These are phyloP conservation scores for Albifimbria verrucaria DNA, from an alignment of 2,329 filamentous ascomycete species.

Conservation along the genomic window DNA sequence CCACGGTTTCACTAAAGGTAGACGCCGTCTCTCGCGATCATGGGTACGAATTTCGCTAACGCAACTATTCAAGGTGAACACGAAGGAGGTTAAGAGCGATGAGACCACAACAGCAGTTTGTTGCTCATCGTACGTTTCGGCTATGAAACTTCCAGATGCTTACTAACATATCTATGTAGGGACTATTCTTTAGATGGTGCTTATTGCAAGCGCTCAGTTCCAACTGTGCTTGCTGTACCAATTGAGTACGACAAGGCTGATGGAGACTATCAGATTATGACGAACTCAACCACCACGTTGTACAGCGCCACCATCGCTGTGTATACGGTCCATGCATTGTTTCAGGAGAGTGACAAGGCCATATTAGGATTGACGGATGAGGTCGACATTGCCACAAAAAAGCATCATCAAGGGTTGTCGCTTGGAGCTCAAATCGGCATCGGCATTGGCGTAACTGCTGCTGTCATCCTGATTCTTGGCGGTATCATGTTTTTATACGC, in stretches of 20 bases:
- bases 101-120: conserved; percentile 37
- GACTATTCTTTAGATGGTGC: conserved; percentile 30
- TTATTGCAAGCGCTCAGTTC: conserved; percentile 30
- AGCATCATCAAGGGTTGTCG: conserved; percentile 17
- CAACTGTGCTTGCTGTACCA: conserved; percentile 33
- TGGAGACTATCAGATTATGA: conserved; percentile 29
- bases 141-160: neutral
- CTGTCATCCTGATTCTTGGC: conserved; percentile 25
- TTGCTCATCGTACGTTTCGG: conserved; percentile 36
- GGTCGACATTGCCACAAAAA: conserved; percentile 21
- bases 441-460: conserved; percentile 27
- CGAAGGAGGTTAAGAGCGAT: conserved; percentile 19
- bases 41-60: too few relatives aligned
- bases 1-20: too few relatives aligned
- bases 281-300: conserved; percentile 33
- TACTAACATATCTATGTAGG: conserved; percentile 19
- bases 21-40: too few relatives aligned
- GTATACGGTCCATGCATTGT: conserved; percentile 34
- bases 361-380: conserved; percentile 30
- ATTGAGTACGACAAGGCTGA: conserved; percentile 32
- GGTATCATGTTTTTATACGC: conserved; percentile 20
- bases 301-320: conserved; percentile 34
- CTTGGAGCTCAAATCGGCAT: conserved; percentile 31
- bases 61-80: conserved; percentile 26
- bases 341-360: conserved; percentile 31